Evolutionary conservation across 192 early-diverging fungal species (phyloP), one percentile per base, ranked within the genome.

Genomic region (Geosiphon pyriformis): DNA sequence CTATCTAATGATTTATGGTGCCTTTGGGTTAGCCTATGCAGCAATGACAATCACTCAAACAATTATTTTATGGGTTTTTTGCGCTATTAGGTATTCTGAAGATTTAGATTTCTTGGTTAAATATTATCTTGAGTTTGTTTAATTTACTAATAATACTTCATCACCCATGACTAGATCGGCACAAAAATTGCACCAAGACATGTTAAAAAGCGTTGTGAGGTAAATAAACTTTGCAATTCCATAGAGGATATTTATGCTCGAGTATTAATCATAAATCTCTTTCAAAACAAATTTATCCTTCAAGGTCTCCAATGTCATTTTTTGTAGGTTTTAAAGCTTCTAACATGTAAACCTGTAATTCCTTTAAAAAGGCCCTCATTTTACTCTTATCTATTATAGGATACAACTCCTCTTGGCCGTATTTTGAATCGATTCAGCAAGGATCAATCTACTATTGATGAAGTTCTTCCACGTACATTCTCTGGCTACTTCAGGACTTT

Each of bases 1-100:
- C 25, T 88, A 92, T 60, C 75, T 97, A 15, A 74, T 77, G 11
- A 80, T 94, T 53, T 98, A 98, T 71, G 94, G 91, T 2, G 76
- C 70, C 1, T 74, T 96, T 3, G 95, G 94, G 3, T 65, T 93
- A 34, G 59, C 85, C 2, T 88, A 85, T 31, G 77, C 88, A n/a
- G 49, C 86, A 2, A 77, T 85, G 58, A 77, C 86, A 7, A 79
- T 88, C 25, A 69, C 87, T 50, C 87, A 91, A 63, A 82, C 83
- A 10, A 76, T 93, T 29, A 76, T 89, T 64, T 84, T 87, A 31
- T 95, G 91, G 87, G 80, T 89, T 6, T 80, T 74, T 27, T 94
- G 91, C 61, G 92, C 83, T 47, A 91, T 93, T 66, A 81, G 85
- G 26, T 93, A 17, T n/a, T n/a, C n/a, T n/a, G n/a, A n/a, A n/a